Percentiles rank a stretch among this genome's conserved stretches.
Conservation (phyloP, 495 filamentous ascomycete genomes). For the Tuber microsphaerosporum region DNA sequence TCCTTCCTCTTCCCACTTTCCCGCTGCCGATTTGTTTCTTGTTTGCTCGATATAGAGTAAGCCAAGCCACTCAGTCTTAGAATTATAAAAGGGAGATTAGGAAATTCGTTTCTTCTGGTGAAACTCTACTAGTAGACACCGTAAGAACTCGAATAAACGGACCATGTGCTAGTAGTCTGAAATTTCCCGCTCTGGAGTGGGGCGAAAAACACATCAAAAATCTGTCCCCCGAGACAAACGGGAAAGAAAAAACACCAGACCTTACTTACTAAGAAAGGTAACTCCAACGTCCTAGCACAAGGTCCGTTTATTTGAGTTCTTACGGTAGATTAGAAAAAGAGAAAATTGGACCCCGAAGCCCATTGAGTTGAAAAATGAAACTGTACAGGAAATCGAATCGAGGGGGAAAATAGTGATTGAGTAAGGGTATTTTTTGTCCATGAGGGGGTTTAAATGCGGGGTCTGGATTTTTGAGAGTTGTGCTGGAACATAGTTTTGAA, state of each 20-base stretch:
- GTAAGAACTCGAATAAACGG: too few species aligned
- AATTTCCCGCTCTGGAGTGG: too few species aligned
- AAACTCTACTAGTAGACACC: background rate
- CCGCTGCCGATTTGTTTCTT: background rate
- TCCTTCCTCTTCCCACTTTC: background rate
- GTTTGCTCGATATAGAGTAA: background rate
- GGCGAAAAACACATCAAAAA: too few species aligned
- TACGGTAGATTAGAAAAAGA: background rate
- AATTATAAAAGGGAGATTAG: background rate
- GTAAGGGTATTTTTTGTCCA: background rate
- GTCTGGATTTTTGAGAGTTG: slow-evolving; percentile 33
- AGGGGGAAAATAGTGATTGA: background rate
- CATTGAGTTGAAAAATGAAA: background rate
- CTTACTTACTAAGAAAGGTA: too few species aligned
- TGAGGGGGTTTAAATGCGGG: slow-evolving; percentile 16
- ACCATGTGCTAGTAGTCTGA: too few species aligned
- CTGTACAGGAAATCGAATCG: background rate
- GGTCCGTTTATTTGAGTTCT: too few species aligned
- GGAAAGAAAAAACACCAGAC: too few species aligned
- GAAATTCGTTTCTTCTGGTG: background rate
- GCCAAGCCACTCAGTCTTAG: background rate
- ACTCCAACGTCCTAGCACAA: too few species aligned
- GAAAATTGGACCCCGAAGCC: background rate
- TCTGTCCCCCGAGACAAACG: too few species aligned
- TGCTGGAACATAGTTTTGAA: slow-evolving; percentile 41